phyloP scores from a whole-genome alignment of 768 basidiomycete species.

The Russula foetens region DNA sequence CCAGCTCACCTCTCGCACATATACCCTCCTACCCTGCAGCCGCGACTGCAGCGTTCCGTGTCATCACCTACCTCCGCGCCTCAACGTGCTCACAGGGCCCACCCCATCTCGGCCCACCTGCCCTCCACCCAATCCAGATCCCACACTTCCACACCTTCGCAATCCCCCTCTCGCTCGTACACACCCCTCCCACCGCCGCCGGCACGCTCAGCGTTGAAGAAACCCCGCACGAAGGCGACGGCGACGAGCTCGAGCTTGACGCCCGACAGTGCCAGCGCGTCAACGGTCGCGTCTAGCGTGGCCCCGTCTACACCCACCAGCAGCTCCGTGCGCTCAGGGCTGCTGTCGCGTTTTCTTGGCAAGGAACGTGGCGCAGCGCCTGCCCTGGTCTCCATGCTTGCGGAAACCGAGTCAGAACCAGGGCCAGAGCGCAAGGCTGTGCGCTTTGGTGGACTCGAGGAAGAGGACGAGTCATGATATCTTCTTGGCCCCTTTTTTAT shows the following conservation, averaged over 20 bases:
- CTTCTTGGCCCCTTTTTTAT: conserved; percentile 13
- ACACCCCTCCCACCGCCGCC: conserved; percentile 44
- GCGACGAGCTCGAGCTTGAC: conserved; percentile 28
- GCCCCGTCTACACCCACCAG: conserved; percentile 24
- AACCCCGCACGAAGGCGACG: conserved; percentile 29
- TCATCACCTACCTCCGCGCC: conserved; percentile 22
- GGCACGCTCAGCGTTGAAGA: conserved; percentile 58
- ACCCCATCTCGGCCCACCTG: conserved; percentile 24
- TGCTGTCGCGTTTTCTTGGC: conserved; percentile 23
- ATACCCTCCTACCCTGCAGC: not conserved
- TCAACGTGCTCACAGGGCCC: conserved; percentile 8
- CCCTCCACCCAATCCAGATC: not conserved
- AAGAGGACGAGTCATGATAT: conserved; percentile 15
- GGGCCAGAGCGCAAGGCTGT: conserved; percentile 16
- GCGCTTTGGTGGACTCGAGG: conserved; percentile 9
- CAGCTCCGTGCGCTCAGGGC: conserved; percentile 24
- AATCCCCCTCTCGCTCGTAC: not conserved
- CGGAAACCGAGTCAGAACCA: not conserved
- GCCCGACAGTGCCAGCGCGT: conserved; percentile 32
- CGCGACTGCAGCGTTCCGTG: not conserved
- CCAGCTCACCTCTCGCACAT: conserved; percentile 30
- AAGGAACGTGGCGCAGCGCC: not conserved
- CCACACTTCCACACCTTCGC: not conserved
- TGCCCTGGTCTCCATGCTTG: not conserved
- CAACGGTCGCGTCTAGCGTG: conserved; percentile 39